Conservation (phyloP, 192 early-diverging fungal genomes). For the Dissophora ornata region DNA sequence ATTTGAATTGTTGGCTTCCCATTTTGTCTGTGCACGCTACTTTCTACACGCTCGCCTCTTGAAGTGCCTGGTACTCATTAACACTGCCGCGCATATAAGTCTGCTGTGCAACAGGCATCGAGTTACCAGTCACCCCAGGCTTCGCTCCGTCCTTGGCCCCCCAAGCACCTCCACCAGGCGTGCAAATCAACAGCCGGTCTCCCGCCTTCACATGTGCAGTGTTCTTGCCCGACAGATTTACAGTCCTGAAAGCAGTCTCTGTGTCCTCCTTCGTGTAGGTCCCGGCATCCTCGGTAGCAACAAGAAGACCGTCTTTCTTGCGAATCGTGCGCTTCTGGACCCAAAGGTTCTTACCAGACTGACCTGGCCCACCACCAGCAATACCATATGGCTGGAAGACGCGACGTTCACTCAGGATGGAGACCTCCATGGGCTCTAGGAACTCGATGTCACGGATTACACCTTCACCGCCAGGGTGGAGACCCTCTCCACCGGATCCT, state of each 20-base stretch:
- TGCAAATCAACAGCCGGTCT: slow-evolving; percentile 86
- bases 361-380: slow-evolving; percentile 79
- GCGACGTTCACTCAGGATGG: slow-evolving; percentile 91
- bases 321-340: slow-evolving; percentile 63
- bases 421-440: slow-evolving; percentile 84
- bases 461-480: slow-evolving; percentile 86
- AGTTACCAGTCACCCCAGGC: not conserved
- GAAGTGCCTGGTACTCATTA: slow-evolving; percentile 42
- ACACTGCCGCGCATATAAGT: slow-evolving; percentile 32
- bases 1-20: too few relatives aligned
- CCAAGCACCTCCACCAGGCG: slow-evolving; percentile 96
- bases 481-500: slow-evolving; percentile 84
- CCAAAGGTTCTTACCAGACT: slow-evolving; percentile 82
- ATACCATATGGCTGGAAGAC: slow-evolving; percentile 91
- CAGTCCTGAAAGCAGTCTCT: slow-evolving; percentile 46
- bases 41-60: slow-evolving; percentile 52
- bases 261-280: slow-evolving; percentile 12
- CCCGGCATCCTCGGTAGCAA: not conserved
- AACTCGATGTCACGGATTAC: slow-evolving; percentile 96
- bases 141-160: slow-evolving; percentile 42
- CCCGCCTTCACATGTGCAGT: slow-evolving; percentile 78
- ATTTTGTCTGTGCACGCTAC: too few relatives aligned
- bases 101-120: slow-evolving; percentile 10
- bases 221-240: slow-evolving; percentile 93
- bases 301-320: slow-evolving; percentile 41